phyloP scores from a whole-genome alignment of 257 asterid species.

The Solanum etuberosum region DNA sequence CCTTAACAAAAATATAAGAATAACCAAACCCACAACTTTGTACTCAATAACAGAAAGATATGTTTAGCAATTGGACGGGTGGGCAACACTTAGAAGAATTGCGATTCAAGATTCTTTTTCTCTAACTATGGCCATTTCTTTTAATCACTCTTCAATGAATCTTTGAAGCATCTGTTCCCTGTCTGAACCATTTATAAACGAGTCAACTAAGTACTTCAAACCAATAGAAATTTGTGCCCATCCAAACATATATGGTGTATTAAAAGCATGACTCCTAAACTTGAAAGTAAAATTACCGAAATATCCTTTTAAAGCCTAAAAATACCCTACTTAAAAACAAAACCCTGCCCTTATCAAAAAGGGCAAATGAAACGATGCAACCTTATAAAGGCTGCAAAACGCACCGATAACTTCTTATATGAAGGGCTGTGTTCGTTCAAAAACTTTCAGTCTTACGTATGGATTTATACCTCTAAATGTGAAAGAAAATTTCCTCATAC shows the following conservation, averaged over 20 bases:
- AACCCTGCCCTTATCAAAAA: background rate
- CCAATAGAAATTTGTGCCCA: background rate
- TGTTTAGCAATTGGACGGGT: background rate
- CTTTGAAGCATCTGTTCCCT: background rate
- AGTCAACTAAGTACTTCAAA: background rate
- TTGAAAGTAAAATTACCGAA: background rate
- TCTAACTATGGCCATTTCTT: background rate
- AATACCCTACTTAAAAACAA: background rate
- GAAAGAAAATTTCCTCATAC: background rate
- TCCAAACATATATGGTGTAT: background rate
- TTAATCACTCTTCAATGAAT: background rate
- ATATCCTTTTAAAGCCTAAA: background rate
- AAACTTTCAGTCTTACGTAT: background rate
- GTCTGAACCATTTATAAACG: background rate
- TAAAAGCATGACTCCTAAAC: background rate
- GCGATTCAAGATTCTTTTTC: background rate
- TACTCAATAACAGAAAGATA: background rate
- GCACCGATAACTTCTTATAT: background rate
- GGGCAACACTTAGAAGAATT: background rate
- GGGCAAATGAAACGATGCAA: background rate
- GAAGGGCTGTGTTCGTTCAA: background rate
- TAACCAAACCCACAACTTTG: background rate
- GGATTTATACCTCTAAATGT: background rate
- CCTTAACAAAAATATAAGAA: background rate
- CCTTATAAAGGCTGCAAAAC: background rate